Base-by-base conservation (phyloP, 2,329 filamentous ascomycete species). In the Colletotrichum cereale region DNA sequence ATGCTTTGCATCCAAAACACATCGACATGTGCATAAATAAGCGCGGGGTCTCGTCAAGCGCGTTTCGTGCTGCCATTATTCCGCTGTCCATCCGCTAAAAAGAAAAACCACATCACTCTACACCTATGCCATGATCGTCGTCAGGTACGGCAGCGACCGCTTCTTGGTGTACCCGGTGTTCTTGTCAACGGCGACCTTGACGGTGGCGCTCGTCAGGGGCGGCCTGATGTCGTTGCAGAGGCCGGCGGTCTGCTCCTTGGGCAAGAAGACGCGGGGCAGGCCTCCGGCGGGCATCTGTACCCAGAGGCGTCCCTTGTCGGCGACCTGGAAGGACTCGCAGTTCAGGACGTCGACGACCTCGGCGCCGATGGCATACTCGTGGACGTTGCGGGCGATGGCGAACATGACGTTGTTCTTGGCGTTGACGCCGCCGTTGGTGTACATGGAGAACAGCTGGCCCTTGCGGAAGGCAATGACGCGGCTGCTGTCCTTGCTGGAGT, bases 291-390 rank as follows among this genome's bases (percentile, higher is more conserved):
- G 69, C 69, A 72, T 72, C 34, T 72, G 69, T 52, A 63, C 69
- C 69, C 69, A 72, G 24, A 72, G 65, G 40, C 69, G 69, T 18
- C 69, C 69, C 24, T 72, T 47, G 16, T 47, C 29, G 11, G 69
- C 69, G n/a, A 72, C 65, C 11, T 18, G 29, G 57, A 72, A 72
- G 60, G 69, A 60, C 58, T 72, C 66, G 76, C 88, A 89, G 48
- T 77, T 79, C 65, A 86, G 72, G 12, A 86, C 77, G 65, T 88
- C 86, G 16, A 81, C 75, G 0, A 86, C 66, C 1, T 74, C 71
- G 73, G 80, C 66, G 53, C 74, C 75, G 2, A 78, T 75, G 14
- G 75, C 78, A 72, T 82, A 86, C 2, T 81, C 83, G 60, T 72
- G 69, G 38, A 62, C 69, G 2, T 83, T 82, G 38, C 79, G 77